Evolutionary conservation across 2,329 filamentous ascomycete species (phyloP).

Genomic region (Fusarium sp.): DNA sequence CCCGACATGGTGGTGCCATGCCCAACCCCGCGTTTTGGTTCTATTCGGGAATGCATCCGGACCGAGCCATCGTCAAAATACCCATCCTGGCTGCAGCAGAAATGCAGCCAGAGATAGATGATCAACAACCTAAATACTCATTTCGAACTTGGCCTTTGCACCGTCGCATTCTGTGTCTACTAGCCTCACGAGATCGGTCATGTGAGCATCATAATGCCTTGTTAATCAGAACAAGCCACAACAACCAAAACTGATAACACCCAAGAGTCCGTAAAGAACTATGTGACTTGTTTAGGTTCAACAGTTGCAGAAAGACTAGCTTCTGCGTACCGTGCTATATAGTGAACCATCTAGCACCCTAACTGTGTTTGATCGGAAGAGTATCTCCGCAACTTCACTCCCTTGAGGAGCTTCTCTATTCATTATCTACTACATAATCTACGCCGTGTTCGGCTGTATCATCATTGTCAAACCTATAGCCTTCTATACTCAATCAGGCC

Average conservation of each 20-base stretch:
- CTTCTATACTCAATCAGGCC: neutral
- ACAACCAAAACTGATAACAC: neutral
- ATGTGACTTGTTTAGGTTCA: neutral
- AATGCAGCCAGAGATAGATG: slow-evolving; percentile 23
- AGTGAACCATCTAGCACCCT: neutral
- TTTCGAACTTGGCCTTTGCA: slow-evolving; percentile 4
- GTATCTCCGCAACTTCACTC: neutral
- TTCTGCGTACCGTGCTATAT: neutral
- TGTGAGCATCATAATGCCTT: neutral
- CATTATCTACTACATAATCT: neutral
- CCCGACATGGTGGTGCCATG: slow-evolving; percentile 18
- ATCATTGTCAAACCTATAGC: neutral
- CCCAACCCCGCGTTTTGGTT: slow-evolving; percentile 37
- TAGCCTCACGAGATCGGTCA: slow-evolving; percentile 10
- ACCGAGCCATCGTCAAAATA: slow-evolving; percentile 21
- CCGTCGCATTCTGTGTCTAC: neutral
- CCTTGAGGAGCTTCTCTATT: neutral
- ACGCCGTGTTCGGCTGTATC: neutral
- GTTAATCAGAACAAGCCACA: neutral
- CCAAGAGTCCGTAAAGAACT: neutral
- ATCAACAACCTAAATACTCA: slow-evolving; percentile 27
- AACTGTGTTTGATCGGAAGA: neutral
- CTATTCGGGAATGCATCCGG: slow-evolving; percentile 26
- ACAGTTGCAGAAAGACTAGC: neutral
- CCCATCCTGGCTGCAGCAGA: slow-evolving; percentile 10